A percentile compares a stretch with the other conserved stretches of the same genome.
phyloP scores from a whole-genome alignment of 2,329 filamentous ascomycete genomes.

The Ascochyta pisi region DNA sequence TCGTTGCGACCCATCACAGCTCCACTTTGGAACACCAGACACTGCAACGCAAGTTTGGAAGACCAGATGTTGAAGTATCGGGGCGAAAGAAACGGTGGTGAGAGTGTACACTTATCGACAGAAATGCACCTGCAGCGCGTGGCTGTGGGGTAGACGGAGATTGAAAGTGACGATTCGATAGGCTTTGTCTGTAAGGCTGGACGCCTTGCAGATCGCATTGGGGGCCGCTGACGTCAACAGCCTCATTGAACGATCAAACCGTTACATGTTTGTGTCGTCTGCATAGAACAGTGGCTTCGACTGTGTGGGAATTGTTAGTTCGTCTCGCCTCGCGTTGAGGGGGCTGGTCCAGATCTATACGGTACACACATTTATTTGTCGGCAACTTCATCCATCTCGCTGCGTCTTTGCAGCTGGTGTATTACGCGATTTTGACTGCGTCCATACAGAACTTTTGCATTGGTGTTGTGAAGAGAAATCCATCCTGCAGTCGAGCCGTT shows the following conservation, averaged over 20 bases:
- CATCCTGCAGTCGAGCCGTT: not conserved
- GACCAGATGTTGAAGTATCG: not conserved
- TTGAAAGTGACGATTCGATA: not conserved
- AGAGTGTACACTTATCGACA: not conserved
- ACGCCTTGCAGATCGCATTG: slow-evolving; percentile 20
- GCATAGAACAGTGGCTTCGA: slow-evolving; percentile 2
- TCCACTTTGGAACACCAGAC: not conserved
- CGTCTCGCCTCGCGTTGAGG: slow-evolving; percentile 4
- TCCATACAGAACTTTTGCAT: not conserved
- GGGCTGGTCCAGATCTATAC: not conserved
- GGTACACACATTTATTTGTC: too few relatives aligned
- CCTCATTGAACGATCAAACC: not conserved
- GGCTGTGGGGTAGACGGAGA: not conserved
- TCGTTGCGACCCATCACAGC: not conserved
- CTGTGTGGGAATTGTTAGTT: not conserved
- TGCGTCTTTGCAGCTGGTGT: not conserved
- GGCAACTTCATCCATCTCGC: not conserved
- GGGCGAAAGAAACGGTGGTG: not conserved
- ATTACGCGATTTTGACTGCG: not conserved
- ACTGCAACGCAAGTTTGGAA: not conserved
- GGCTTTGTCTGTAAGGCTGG: slow-evolving; percentile 12
- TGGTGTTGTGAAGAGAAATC: not conserved
- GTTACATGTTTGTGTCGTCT: not conserved
- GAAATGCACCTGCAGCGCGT: not conserved
- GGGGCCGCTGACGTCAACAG: slow-evolving; percentile 10